These are phyloP conservation scores for Colletotrichum sp. DNA, from an alignment of 2,329 filamentous ascomycete species.

Conservation along the genomic window DNA sequence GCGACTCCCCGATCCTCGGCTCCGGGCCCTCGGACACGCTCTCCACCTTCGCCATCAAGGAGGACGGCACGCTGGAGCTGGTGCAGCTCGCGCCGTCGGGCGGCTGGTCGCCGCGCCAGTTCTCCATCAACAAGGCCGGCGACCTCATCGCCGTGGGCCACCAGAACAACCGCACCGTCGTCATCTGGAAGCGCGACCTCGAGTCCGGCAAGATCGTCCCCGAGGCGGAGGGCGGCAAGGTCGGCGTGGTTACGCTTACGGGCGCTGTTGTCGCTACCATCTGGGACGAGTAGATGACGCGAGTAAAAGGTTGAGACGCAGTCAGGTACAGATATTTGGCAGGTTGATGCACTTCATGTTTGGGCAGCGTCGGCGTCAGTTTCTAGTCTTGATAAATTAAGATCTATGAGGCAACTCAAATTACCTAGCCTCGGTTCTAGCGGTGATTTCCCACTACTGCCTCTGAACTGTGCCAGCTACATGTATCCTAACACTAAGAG, in stretches of 20 bases:
- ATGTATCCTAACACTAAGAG: background rate
- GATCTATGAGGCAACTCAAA: background rate
- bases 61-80: constrained; percentile 19
- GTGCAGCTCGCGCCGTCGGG: constrained; percentile 21
- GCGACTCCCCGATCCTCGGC: constrained; percentile 19
- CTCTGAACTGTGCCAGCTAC: background rate
- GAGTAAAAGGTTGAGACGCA: background rate
- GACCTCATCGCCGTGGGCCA: constrained; percentile 18
- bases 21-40: constrained; percentile 21
- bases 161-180: constrained; percentile 21
- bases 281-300: constrained; percentile 15
- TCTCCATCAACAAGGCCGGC: constrained; percentile 22
- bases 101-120: constrained; percentile 21
- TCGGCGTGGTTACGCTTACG: constrained; percentile 16
- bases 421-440: fast-evolving
- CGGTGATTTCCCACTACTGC: background rate
- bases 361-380: background rate
- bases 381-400: background rate
- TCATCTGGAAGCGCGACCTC: constrained; percentile 22
- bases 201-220: constrained; percentile 19
- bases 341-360: background rate
- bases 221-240: constrained; percentile 24
- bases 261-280: constrained; percentile 23
- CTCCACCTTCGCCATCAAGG: constrained; percentile 21
- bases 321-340: background rate